A percentile compares a stretch with the other conserved stretches of the same genome.
These are phyloP conservation scores for Alternaria sp. DNA, from an alignment of 2,329 filamentous ascomycete species.

Conservation along the genomic window DNA sequence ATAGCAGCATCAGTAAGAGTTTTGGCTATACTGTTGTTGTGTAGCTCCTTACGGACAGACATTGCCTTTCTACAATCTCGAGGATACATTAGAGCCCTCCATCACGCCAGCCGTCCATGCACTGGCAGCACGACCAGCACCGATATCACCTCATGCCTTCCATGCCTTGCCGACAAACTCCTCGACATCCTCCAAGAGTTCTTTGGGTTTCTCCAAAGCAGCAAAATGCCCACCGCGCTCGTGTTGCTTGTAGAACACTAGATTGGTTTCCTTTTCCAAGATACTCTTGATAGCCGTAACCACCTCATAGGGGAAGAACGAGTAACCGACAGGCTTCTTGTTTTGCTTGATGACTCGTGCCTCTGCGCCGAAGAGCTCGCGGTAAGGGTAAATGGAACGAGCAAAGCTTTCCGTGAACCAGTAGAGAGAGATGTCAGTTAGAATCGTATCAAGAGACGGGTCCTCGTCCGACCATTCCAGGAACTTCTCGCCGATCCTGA, in stretches of 20 bases:
- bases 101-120: constrained; percentile 1
- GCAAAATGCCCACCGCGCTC: constrained; percentile 65
- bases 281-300: constrained; percentile 50
- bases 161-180: constrained; percentile 54
- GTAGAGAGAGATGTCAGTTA: constrained; percentile 63
- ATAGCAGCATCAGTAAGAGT: not conserved
- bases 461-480: constrained; percentile 62
- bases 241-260: constrained; percentile 53
- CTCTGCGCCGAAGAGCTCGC: constrained; percentile 31
- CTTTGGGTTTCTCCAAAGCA: constrained; percentile 56
- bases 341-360: constrained; percentile 4
- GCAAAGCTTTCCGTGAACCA: constrained; percentile 62
- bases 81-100: not conserved
- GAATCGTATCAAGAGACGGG: constrained; percentile 55
- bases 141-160: constrained; percentile 37
- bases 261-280: constrained; percentile 49
- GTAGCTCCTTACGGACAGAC: not conserved
- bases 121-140: not conserved
- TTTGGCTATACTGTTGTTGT: not conserved
- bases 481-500: constrained; percentile 65
- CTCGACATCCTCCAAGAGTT: constrained; percentile 57
- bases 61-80: constrained; percentile 8
- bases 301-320: constrained; percentile 57
- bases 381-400: constrained; percentile 61
- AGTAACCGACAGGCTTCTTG: constrained; percentile 56